Evolutionary conservation across 371 early-diverging fungal species (phyloP).

Genomic region (Mortierella sp.): DNA sequence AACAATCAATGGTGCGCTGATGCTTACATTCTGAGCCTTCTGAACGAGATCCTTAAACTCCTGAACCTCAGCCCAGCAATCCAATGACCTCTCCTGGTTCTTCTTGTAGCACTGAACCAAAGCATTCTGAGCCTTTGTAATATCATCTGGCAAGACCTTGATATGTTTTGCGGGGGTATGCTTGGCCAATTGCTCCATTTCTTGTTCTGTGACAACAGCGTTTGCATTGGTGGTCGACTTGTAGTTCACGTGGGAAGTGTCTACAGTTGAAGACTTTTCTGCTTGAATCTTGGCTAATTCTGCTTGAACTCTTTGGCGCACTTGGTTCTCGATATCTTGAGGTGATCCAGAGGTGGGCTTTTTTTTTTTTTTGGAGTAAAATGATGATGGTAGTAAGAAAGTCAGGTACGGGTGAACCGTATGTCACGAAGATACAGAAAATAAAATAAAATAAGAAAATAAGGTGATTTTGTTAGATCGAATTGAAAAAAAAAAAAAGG

Average conservation of each 20-base stretch:
- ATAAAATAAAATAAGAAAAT: background rate
- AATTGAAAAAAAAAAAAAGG: background rate
- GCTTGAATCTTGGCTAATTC: slow-evolving; percentile 49
- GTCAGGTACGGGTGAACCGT: background rate
- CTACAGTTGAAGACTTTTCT: slow-evolving; percentile 30
- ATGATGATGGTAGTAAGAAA: background rate
- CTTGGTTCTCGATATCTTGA: slow-evolving; percentile 50
- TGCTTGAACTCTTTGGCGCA: slow-evolving; percentile 53
- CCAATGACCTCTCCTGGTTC: slow-evolving; percentile 59
- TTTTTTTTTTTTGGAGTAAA: too few species aligned
- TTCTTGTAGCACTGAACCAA: slow-evolving; percentile 58
- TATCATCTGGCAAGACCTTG: slow-evolving; percentile 54
- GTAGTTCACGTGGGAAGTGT: slow-evolving; percentile 42
- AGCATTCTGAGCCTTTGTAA: slow-evolving; percentile 59
- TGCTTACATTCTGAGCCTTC: slow-evolving; percentile 55
- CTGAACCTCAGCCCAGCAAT: slow-evolving; percentile 67
- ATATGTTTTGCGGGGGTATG: slow-evolving; percentile 37
- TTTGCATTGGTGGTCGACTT: slow-evolving; percentile 49
- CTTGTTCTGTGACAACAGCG: slow-evolving; percentile 50
- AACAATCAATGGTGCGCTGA: background rate
- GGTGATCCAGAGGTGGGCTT: slow-evolving; percentile 38
- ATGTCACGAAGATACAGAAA: background rate
- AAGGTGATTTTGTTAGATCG: background rate
- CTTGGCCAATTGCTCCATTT: slow-evolving; percentile 48
- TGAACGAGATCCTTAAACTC: slow-evolving; percentile 60